Conservation (phyloP, 164 flowering plant genomes). For the Magnolia sinica region DNA sequence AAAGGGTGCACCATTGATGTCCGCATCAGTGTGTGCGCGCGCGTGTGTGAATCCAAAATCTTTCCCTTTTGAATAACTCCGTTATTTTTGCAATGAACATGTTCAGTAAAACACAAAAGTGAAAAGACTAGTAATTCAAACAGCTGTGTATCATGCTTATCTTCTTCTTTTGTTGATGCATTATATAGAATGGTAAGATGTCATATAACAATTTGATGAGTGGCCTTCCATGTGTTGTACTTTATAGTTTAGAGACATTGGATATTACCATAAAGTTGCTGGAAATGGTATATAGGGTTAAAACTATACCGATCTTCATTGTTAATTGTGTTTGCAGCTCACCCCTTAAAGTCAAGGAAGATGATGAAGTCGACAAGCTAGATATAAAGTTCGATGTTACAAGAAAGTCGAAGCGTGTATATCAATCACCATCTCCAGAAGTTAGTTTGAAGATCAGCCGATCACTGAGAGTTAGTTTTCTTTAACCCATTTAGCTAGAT, state of each 20-base stretch:
- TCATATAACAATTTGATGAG: too few species aligned
- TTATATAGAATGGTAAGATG: too few species aligned
- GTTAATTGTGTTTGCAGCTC: slow-evolving; percentile 45
- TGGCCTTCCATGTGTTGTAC: neutral
- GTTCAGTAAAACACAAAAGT: too few species aligned
- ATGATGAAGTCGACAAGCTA: slow-evolving; percentile 88
- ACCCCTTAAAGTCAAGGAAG: slow-evolving; percentile 88
- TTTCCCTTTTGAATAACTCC: too few species aligned
- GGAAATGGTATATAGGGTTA: neutral
- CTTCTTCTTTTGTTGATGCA: too few species aligned
- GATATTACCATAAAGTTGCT: neutral
- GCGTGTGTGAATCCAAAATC: too few species aligned
- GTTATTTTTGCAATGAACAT: too few species aligned
- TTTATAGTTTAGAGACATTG: neutral
- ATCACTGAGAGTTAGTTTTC: slow-evolving; percentile 66
- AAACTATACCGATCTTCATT: slow-evolving; percentile 1
- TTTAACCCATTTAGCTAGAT: neutral
- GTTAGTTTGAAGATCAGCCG: slow-evolving; percentile 88
- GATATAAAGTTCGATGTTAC: slow-evolving; percentile 63
- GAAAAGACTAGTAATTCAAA: too few species aligned
- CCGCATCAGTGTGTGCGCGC: too few species aligned
- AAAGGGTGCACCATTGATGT: too few species aligned
- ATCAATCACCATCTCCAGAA: slow-evolving; percentile 80
- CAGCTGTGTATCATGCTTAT: too few species aligned
- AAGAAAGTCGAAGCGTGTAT: slow-evolving; percentile 73